Evolutionary conservation across 2,329 filamentous ascomycete genomes (phyloP).

Genomic region (Colletotrichum sojae): DNA sequence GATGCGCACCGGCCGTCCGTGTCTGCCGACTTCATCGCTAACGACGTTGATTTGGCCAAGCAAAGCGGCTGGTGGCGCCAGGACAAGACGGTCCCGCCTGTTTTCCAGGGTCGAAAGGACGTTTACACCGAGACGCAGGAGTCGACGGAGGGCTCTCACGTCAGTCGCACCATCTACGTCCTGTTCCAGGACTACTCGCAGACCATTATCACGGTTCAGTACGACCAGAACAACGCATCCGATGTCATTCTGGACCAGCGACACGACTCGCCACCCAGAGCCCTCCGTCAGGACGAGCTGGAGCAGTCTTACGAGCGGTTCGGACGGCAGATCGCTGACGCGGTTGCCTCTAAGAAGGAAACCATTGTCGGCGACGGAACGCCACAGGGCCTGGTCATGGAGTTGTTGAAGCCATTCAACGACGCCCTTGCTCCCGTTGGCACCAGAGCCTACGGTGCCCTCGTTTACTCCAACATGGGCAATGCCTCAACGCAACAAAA

Average conservation of each 20-base stretch:
- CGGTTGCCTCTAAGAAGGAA: conserved; percentile 80
- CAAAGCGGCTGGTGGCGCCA: conserved; percentile 90
- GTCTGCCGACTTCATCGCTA: conserved; percentile 86
- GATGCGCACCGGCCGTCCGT: conserved; percentile 82
- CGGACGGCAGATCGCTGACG: conserved; percentile 82
- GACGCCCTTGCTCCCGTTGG: conserved; percentile 87
- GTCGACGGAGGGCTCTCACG: conserved; percentile 76
- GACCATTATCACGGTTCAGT: conserved; percentile 86
- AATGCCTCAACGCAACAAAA: conserved; percentile 92
- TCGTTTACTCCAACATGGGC: conserved; percentile 94
- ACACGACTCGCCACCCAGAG: conserved; percentile 86
- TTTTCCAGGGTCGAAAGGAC: conserved; percentile 86
- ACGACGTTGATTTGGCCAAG: conserved; percentile 84
- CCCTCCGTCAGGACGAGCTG: conserved; percentile 91
- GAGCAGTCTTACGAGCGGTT: conserved; percentile 88
- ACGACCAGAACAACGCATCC: conserved; percentile 80
- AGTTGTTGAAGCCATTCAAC: conserved; percentile 81
- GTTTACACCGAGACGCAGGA: conserved; percentile 88
- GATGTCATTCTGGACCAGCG: conserved; percentile 86
- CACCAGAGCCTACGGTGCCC: conserved; percentile 89
- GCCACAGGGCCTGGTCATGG: conserved; percentile 81
- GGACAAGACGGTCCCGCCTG: conserved; percentile 82
- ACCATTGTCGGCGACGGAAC: conserved; percentile 87
- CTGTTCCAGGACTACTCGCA: conserved; percentile 97
- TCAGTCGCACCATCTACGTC: conserved; percentile 88